Base-by-base conservation (phyloP, 2,329 filamentous ascomycete species). In the Fusarium keratoplasticum region DNA sequence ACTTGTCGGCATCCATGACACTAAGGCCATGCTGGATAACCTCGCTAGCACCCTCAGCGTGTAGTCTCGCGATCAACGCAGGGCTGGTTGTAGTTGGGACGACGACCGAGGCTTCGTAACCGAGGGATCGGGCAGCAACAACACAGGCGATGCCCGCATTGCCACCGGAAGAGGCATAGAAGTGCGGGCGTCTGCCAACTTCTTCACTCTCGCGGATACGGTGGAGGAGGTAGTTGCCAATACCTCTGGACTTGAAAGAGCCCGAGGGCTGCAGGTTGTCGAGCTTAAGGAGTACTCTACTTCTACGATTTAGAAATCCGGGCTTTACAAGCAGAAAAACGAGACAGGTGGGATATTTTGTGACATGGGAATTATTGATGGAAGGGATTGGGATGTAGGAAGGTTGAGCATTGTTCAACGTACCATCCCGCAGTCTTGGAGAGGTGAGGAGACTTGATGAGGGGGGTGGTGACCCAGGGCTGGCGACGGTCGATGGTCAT, bases 101-200 rank as follows among this genome's bases (percentile, higher is more conserved):
- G 11, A 94, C 92, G 69, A 96, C 91, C 1, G 93, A 95, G 75
- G 90, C 90, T 1, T 88, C 88, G 25, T 89, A 87, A 11, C 86
- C 85, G 7, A 95, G 86, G 2, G 88, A 86, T 42, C 84, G 84
- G 13, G 93, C 92, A 0, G 93, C 92, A 59, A 90, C 90, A n/a
- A 93, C 93, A 73, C 92, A 94, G 1, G 93, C 94, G 2, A 96
- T 88, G 2, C 94, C 94, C 0, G 94, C 94, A 77, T 96, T 96
- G 63, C 94, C 94, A 73, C 93, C 94, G 0, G 90, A 93, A 5
- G 91, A 92, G 75, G 87, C 90, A 83, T 91, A 95, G 86, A 95
- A 95, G 83, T 94, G 92, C 18, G 71, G 69, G 4, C 65, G 57
- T 29, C 50, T 55, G 13, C 68, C 59, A 52, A 65, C 50, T 6